Evolutionary conservation across 805 yeast species (phyloP), one percentile per base, ranked within the genome.

Genomic region (Saccharomycopsis sp.): DNA sequence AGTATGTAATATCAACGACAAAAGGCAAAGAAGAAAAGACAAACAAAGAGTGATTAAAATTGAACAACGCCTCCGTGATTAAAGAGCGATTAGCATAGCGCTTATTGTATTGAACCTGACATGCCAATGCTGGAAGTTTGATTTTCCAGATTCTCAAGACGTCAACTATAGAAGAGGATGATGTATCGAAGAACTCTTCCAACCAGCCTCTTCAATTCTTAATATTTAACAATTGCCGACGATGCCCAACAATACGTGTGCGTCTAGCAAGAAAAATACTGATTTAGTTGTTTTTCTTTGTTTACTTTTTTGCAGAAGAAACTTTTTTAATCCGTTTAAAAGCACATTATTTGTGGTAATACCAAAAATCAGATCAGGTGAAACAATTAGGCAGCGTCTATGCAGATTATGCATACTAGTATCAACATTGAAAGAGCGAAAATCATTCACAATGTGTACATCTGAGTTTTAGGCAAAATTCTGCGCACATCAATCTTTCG

Each of bases 301-400:
- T 44, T 44, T 44, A 44, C 48, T 44, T 44, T 44, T 44, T 44
- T 12, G 37, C 37, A 29, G 5, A 29, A 29, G 12, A 29, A 29
- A n/a, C n/a, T n/a, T n/a, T n/a, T n/a, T n/a, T 37, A 12, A 44
- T 44, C 48, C 48, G 48, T 44, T 44, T 44, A 44, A 44, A 44
- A 5, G 16, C 48, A 16, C 48, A 44, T 44, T 7, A 44, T 16
- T 44, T n/a, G 48, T 18, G 48, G 48, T 44, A 44, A 44, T 44
- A 44, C 48, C 48, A 44, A 44, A 20, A 44, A 16, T 12, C 48
- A 44, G 12, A 44, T 44, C 16, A 44, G 48, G 21, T 44, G 48
- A 44, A 44, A 44, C 48, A 44, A 29, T 29, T 29, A 29, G 37
- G 37, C 48, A 44, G 48, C 48, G 48, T 44, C 21, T 44, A 44